phyloP scores from a whole-genome alignment of 2,329 filamentous ascomycete genomes.

The Aspergillus neoniger region DNA sequence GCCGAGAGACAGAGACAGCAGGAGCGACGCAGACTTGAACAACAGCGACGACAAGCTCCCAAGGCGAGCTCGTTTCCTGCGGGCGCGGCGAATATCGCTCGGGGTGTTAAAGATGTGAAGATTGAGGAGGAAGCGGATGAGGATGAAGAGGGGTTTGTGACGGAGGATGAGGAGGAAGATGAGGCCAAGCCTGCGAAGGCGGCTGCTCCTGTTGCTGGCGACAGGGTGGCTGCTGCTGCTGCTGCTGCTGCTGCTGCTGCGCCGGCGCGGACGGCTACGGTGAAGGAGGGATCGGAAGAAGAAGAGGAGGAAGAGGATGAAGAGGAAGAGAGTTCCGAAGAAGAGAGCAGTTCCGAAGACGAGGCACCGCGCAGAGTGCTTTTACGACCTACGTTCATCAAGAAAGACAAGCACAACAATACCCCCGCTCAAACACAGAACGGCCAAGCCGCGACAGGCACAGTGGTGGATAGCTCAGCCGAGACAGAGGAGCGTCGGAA shows the following conservation, averaged over 20 bases:
- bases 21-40: conserved; percentile 39
- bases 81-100: conserved; percentile 34
- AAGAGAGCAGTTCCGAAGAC: conserved; percentile 57
- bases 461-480: conserved; percentile 39
- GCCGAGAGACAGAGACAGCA: conserved; percentile 62
- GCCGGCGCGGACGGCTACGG: conserved; percentile 28
- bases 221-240: conserved; percentile 14
- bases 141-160: conserved; percentile 63
- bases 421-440: conserved; percentile 26
- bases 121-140: conserved; percentile 45
- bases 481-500: conserved; percentile 45
- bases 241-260: conserved; percentile 14
- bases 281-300: conserved; percentile 48
- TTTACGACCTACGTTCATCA: conserved; percentile 67
- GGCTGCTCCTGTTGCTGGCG: conserved; percentile 18
- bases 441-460: conserved; percentile 15
- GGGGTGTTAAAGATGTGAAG: conserved; percentile 34
- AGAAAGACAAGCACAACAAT: conserved; percentile 60
- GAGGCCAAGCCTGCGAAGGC: conserved; percentile 27
- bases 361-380: conserved; percentile 59
- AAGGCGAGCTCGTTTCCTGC: conserved; percentile 44
- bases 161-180: conserved; percentile 53
- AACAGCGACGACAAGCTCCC: conserved; percentile 44
- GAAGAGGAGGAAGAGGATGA: conserved; percentile 52
- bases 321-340: conserved; percentile 53